phyloP scores from a whole-genome alignment of 2,329 filamentous ascomycete species.

The Sarocladium strictum region DNA sequence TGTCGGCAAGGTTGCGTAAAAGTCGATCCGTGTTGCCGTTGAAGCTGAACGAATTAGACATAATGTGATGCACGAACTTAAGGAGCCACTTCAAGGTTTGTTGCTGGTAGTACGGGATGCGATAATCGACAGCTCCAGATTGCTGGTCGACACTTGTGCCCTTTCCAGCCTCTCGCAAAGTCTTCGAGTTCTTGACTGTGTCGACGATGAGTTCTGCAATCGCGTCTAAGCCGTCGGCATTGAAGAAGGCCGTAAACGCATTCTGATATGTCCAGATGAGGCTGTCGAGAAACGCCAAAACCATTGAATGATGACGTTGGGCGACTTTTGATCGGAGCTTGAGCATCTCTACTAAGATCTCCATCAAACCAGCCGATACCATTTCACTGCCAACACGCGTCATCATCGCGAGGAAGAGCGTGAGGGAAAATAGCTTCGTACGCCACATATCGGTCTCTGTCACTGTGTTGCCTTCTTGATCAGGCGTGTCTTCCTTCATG shows the following conservation, averaged over 20 bases:
- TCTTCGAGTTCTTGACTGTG: slow-evolving; percentile 66
- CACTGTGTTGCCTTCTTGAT: slow-evolving; percentile 52
- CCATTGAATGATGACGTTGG: slow-evolving; percentile 74
- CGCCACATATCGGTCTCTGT: slow-evolving; percentile 83
- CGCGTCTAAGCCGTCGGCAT: slow-evolving; percentile 78
- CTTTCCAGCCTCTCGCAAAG: slow-evolving; percentile 58
- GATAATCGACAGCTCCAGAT: slow-evolving; percentile 84
- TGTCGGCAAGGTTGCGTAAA: slow-evolving; percentile 89
- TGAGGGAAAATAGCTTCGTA: slow-evolving; percentile 79
- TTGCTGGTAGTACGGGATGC: slow-evolving; percentile 88
- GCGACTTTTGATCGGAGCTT: slow-evolving; percentile 76
- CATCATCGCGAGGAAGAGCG: slow-evolving; percentile 71
- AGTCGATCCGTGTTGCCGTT: slow-evolving; percentile 83
- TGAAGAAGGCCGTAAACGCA: slow-evolving; percentile 77
- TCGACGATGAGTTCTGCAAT: slow-evolving; percentile 81
- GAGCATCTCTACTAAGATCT: slow-evolving; percentile 83
- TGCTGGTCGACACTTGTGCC: slow-evolving; percentile 65
- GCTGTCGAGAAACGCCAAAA: slow-evolving; percentile 82
- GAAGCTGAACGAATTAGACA: slow-evolving; percentile 65
- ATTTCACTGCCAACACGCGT: slow-evolving; percentile 75
- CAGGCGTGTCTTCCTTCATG: slow-evolving; percentile 53
- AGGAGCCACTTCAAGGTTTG: slow-evolving; percentile 90
- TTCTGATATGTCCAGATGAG: slow-evolving; percentile 81
- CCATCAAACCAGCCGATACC: slow-evolving; percentile 82
- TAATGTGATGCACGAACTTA: slow-evolving; percentile 94